Percentiles rank a stretch among this genome's conserved stretches.
Evolutionary conservation across 805 yeast genomes (phyloP).

Genomic region (Saturnispora gosingensis): DNA sequence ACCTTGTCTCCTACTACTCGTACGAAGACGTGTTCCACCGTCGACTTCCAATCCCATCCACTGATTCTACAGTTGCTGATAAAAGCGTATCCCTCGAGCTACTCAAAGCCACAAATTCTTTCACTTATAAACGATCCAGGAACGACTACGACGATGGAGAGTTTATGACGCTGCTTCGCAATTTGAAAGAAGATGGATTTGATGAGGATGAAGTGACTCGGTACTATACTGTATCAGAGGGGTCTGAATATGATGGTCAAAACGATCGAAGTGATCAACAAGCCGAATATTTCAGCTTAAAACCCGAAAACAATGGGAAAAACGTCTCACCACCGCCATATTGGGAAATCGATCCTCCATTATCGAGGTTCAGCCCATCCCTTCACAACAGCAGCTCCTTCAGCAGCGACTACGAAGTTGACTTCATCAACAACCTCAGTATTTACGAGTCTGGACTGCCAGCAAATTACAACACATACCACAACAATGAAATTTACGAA

Average conservation of each 20-base stretch:
- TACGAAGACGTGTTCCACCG: constrained; percentile 64
- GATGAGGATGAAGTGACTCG: neutral
- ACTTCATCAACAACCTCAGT: neutral
- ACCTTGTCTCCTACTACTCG: constrained; percentile 70
- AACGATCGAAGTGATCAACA: neutral
- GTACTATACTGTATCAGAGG: neutral
- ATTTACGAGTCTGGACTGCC: neutral
- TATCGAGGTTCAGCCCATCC: neutral
- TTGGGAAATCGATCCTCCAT: neutral
- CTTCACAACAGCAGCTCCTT: neutral
- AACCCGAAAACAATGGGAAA: neutral
- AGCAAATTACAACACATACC: neutral
- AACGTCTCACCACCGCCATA: neutral
- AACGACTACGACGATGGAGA: neutral
- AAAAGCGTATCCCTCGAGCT: neutral
- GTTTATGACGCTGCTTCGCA: neutral
- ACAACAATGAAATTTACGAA: neutral
- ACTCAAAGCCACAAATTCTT: neutral
- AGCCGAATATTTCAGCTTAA: neutral
- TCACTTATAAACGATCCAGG: neutral
- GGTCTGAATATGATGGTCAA: neutral
- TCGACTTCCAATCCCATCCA: constrained; percentile 7
- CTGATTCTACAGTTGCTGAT: neutral
- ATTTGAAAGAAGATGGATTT: neutral
- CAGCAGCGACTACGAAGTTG: neutral